phyloP scores from a whole-genome alignment of 1,284 basidiomycete genomes.

The Sutorius eximius region DNA sequence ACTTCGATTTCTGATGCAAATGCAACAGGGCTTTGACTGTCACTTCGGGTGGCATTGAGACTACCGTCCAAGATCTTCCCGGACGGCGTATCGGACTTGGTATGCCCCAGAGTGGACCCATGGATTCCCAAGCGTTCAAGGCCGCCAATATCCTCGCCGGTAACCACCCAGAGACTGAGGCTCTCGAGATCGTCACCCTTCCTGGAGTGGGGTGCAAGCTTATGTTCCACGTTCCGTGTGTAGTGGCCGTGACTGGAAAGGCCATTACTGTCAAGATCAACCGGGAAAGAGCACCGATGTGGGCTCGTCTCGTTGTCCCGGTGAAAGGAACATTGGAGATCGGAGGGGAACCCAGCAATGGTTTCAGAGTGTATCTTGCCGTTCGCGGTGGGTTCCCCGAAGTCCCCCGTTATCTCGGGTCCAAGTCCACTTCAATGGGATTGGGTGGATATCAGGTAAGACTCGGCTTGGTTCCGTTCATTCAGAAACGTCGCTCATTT shows the following conservation, averaged over 20 bases:
- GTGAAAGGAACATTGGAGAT: constrained; percentile 46
- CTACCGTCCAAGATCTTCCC: constrained; percentile 66
- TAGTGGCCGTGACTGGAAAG: constrained; percentile 62
- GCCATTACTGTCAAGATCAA: constrained; percentile 45
- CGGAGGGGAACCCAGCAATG: constrained; percentile 28
- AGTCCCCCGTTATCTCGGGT: constrained; percentile 58
- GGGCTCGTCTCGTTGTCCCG: constrained; percentile 50
- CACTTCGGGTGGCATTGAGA: constrained; percentile 56
- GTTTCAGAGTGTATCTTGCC: constrained; percentile 59
- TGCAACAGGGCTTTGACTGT: constrained; percentile 53
- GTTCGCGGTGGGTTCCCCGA: constrained; percentile 62
- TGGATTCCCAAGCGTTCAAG: constrained; percentile 61
- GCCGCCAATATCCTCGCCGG: constrained; percentile 63
- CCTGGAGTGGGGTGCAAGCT: constrained; percentile 39
- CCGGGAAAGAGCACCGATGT: constrained; percentile 43
- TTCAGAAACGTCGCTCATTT: neutral
- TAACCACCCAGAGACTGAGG: constrained; percentile 55
- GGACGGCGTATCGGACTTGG: constrained; percentile 58
- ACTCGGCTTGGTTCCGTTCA: neutral
- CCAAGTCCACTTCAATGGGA: constrained; percentile 62
- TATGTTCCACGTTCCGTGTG: constrained; percentile 49
- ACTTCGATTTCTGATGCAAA: neutral
- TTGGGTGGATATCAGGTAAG: constrained; percentile 59
- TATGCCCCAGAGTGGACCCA: constrained; percentile 67
- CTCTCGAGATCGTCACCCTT: constrained; percentile 53